Evolutionary conservation across 208 protist species (phyloP), one percentile per base, ranked within the genome.

Genomic region (Leptomonas seymouri): DNA sequence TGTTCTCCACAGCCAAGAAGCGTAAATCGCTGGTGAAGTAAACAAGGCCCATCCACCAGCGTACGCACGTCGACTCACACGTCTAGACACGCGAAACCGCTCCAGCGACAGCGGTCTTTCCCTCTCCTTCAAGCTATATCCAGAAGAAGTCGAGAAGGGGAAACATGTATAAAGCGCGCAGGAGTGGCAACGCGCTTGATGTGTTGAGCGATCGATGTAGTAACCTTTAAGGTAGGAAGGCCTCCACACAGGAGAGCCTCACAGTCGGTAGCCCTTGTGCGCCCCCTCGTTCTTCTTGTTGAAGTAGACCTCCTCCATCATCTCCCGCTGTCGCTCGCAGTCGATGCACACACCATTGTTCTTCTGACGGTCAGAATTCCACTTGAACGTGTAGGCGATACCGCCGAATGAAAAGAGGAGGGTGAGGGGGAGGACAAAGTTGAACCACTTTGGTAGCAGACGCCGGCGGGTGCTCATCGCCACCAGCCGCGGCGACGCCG

Each of bases 281-380:
- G 82, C 49, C 7, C 16, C 23, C n/a, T 77, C 46, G 60, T 65
- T 76, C 60, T 71, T 71, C 64, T 92, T 93, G 46, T 68, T 78
- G 31, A 84, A 87, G 67, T 95, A 95, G 12, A 95, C 71, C 58
- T 95, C 87, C 48, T 95, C 85, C 50, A 89, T 79, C 64, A 95
- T 95, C 70, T 91, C 85, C n/a, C 82, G 75, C 72, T 95, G 90
- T 9, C 87, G 87, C 28, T 70, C 83, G 54, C 90, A 95, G 71
- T 92, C 84, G 14, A 95, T 64, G 69, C 90, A 95, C 14, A 93
- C 67, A 63, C 90, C 91, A 25, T 79, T 71, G 30, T 85, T 73
- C 72, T 90, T 87, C 57, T 85, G 68, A 23, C 90, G 78, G 31
- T 95, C 72, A 23, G 77, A 62, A 61, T 82, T 86, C 87, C 85